Conservation (phyloP, 140 eudicot genomes). For the Flaveria floridana region DNA sequence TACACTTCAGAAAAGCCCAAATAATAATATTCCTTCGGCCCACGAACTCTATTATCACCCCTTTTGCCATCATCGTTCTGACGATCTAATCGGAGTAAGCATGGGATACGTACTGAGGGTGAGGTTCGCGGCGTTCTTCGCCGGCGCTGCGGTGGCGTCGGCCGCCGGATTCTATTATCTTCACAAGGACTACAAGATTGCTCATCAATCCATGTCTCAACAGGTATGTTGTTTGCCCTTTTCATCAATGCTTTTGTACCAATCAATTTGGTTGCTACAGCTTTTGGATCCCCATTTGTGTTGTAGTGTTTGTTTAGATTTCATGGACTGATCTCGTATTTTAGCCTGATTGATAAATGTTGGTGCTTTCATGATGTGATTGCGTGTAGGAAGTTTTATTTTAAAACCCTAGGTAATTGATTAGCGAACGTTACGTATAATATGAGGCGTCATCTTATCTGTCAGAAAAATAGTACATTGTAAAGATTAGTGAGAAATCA, state of each 20-base stretch:
- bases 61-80: constrained; percentile 18
- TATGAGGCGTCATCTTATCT: background rate
- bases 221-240: constrained; percentile 45
- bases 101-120: constrained; percentile 93
- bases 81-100: constrained; percentile 12
- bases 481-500: background rate
- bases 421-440: background rate
- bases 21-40: background rate
- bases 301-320: background rate
- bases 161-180: constrained; percentile 71
- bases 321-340: background rate
- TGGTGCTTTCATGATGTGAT: background rate
- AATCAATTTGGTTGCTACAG: background rate
- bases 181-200: constrained; percentile 76
- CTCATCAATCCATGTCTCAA: constrained; percentile 74
- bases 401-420: constrained; percentile 34
- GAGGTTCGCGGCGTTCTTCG: constrained; percentile 85
- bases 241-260: background rate
- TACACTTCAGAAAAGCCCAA: constrained; percentile 16
- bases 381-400: constrained; percentile 1
- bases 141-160: constrained; percentile 93
- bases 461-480: background rate
- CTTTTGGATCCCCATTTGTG: background rate
- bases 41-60: constrained; percentile 12
- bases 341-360: constrained; percentile 14